phyloP scores from a whole-genome alignment of 148 eudicot genomes.

The Rhododendron ferrugineum region DNA sequence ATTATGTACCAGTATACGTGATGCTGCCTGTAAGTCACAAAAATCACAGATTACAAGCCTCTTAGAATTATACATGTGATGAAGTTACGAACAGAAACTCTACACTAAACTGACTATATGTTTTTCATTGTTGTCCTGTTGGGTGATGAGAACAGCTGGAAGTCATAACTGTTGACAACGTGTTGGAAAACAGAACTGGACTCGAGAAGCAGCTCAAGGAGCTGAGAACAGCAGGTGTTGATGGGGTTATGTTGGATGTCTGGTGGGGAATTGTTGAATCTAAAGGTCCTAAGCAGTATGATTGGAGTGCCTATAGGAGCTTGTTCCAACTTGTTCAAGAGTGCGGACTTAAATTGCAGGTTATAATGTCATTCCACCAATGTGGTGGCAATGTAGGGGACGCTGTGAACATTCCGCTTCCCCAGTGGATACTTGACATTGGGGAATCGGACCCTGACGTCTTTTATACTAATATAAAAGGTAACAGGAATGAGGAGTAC shows the following conservation, averaged over 20 bases:
- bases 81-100: not conserved
- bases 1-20: slow-evolving; percentile 76
- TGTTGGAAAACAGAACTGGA: slow-evolving; percentile 32
- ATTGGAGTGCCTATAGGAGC: slow-evolving; percentile 64
- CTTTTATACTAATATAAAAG: slow-evolving; percentile 57
- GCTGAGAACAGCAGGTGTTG: slow-evolving; percentile 55
- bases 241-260: slow-evolving; percentile 84
- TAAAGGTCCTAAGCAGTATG: slow-evolving; percentile 62
- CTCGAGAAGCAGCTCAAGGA: slow-evolving; percentile 43
- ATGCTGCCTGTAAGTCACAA: slow-evolving; percentile 68
- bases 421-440: slow-evolving; percentile 56
- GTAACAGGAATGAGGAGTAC: slow-evolving; percentile 54
- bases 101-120: not conserved
- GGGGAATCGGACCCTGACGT: slow-evolving; percentile 60
- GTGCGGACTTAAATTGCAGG: slow-evolving; percentile 50
- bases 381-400: slow-evolving; percentile 88
- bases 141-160: slow-evolving; percentile 35
- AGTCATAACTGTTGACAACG: slow-evolving; percentile 47
- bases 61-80: not conserved
- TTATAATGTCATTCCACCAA: slow-evolving; percentile 81
- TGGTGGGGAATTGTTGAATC: slow-evolving; percentile 93
- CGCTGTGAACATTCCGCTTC: slow-evolving; percentile 58
- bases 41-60: not conserved
- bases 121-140: not conserved
- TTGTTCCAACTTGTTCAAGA: slow-evolving; percentile 54